These are phyloP conservation scores for Lichtheimia ramosa DNA, from an alignment of 371 early-diverging fungal species.

Conservation along the genomic window DNA sequence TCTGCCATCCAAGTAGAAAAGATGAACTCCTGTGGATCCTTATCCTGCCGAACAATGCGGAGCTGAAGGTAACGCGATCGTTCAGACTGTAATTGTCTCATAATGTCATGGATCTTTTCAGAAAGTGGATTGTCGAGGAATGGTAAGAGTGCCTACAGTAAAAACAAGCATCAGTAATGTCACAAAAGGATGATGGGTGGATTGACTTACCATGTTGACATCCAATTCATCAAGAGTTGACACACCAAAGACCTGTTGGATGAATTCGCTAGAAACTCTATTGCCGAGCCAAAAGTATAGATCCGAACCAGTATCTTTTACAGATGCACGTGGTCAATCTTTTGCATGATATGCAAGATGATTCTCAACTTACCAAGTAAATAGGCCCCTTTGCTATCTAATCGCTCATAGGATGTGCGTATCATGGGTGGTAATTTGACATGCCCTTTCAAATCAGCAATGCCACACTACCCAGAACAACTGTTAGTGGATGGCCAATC, in stretches of 20 bases:
- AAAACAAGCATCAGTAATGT: not conserved
- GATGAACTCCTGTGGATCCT: conserved; percentile 65
- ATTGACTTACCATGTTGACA: conserved; percentile 57
- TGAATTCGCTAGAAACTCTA: conserved; percentile 55
- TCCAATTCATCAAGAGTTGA: conserved; percentile 73
- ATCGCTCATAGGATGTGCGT: conserved; percentile 79
- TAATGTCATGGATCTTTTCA: conserved; percentile 63
- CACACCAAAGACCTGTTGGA: conserved; percentile 79
- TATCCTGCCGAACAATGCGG: conserved; percentile 60
- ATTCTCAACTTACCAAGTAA: conserved; percentile 37
- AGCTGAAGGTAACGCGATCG: conserved; percentile 41
- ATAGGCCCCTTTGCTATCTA: conserved; percentile 78
- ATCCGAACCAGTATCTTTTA: conserved; percentile 77
- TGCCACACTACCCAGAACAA: conserved; percentile 23
- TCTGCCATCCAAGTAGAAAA: conserved; percentile 77
- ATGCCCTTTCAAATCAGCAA: conserved; percentile 37
- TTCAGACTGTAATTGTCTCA: conserved; percentile 58
- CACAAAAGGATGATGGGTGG: not conserved
- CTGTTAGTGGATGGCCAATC: not conserved
- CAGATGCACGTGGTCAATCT: not conserved
- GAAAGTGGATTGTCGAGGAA: conserved; percentile 58
- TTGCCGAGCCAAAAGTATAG: conserved; percentile 90
- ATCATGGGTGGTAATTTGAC: conserved; percentile 64
- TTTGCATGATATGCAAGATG: too few species aligned
- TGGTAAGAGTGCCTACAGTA: conserved; percentile 29